Evolutionary conservation across 495 filamentous ascomycete genomes (phyloP).

Genomic region (Hypoxylon subgilvum): DNA sequence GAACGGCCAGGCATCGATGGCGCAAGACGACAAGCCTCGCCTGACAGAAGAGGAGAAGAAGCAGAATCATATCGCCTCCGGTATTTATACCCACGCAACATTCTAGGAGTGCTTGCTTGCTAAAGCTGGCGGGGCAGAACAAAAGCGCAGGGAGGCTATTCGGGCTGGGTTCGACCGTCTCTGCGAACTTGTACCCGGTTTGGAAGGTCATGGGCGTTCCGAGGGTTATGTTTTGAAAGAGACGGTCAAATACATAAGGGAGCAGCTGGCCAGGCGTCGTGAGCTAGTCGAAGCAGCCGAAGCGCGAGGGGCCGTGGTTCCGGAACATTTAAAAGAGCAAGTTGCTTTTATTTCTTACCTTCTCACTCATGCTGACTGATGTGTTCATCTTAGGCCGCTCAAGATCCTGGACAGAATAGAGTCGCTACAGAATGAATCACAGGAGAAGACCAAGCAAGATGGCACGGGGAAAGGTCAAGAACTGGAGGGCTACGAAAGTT

Average conservation of each 20-base stretch:
- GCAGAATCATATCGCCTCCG: slow-evolving; percentile 83
- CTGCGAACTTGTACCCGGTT: slow-evolving; percentile 79
- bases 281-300: slow-evolving; percentile 68
- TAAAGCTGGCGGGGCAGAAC: slow-evolving; percentile 56
- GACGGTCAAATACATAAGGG: slow-evolving; percentile 73
- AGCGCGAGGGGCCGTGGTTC: slow-evolving; percentile 61
- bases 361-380: neutral
- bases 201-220: slow-evolving; percentile 82
- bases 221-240: slow-evolving; percentile 82
- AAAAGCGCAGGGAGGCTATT: slow-evolving; percentile 86
- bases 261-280: slow-evolving; percentile 67
- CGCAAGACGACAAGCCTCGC: slow-evolving; percentile 67
- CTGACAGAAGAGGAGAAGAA: slow-evolving; percentile 88
- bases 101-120: neutral
- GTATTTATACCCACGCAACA: slow-evolving; percentile 33
- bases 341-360: neutral
- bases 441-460: slow-evolving; percentile 13
- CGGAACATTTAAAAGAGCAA: slow-evolving; percentile 43
- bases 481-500: slow-evolving; percentile 26
- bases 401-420: slow-evolving; percentile 34
- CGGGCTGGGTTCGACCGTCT: slow-evolving; percentile 85
- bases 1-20: slow-evolving; percentile 10
- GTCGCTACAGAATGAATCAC: slow-evolving; percentile 21
- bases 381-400: slow-evolving; percentile 20
- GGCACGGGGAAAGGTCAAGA: slow-evolving; percentile 9